A percentile compares a stretch with the other conserved stretches of the same genome.
Evolutionary conservation across 1,284 basidiomycete genomes (phyloP).

Genomic region (Sanghuangporus sanghuang): DNA sequence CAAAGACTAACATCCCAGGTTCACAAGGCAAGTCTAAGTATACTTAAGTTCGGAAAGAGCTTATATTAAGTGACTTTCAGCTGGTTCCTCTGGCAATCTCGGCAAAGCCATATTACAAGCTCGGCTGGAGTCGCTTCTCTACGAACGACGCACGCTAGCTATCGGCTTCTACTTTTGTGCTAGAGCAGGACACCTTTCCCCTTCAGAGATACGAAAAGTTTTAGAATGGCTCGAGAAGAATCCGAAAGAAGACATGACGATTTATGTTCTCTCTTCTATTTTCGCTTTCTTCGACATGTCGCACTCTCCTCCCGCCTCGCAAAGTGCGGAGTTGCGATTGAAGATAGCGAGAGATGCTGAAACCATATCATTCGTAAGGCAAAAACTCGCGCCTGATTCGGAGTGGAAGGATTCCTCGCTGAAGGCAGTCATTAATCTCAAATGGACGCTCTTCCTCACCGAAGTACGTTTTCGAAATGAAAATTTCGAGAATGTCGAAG

Average conservation of each 20-base stretch:
- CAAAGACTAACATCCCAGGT: slow-evolving; percentile 49
- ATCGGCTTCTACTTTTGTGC: slow-evolving; percentile 57
- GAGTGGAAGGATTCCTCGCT: slow-evolving; percentile 73
- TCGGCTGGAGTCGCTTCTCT: slow-evolving; percentile 64
- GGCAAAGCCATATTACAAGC: slow-evolving; percentile 62
- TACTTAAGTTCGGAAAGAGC: not conserved
- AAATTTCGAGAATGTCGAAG: slow-evolving; percentile 55
- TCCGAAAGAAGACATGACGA: slow-evolving; percentile 60
- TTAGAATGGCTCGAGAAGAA: slow-evolving; percentile 64
- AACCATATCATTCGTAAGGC: slow-evolving; percentile 51
- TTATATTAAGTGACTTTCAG: slow-evolving; percentile 24
- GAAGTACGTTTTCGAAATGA: slow-evolving; percentile 68
- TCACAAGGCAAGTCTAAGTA: slow-evolving; percentile 55
- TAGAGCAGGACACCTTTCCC: slow-evolving; percentile 55
- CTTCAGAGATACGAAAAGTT: slow-evolving; percentile 52
- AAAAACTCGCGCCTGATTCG: slow-evolving; percentile 44
- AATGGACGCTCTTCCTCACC: slow-evolving; percentile 84
- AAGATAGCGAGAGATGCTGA: slow-evolving; percentile 39
- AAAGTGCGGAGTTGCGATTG: slow-evolving; percentile 39
- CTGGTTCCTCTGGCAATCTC: slow-evolving; percentile 36
- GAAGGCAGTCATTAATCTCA: slow-evolving; percentile 72
- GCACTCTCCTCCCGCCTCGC: slow-evolving; percentile 40
- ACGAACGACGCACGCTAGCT: slow-evolving; percentile 65
- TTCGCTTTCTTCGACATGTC: slow-evolving; percentile 67
- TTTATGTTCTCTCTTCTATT: slow-evolving; percentile 67